Percentiles rank a stretch among this genome's conserved stretches.
Evolutionary conservation across 768 basidiomycete species (phyloP).

Genomic region (Termitomyces eurrhizus): DNA sequence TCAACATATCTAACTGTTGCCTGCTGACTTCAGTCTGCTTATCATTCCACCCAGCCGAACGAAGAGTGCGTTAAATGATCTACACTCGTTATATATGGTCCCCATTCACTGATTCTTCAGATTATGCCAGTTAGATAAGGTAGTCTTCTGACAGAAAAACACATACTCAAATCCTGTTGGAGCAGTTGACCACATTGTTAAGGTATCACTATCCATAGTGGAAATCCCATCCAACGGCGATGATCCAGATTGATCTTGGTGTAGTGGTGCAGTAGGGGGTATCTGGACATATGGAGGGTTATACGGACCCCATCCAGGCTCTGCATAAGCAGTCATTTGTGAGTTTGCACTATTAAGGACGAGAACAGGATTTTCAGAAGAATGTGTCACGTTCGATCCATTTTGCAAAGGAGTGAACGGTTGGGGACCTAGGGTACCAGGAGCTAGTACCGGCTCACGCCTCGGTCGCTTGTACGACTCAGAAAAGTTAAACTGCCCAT

Average conservation of each 20-base stretch:
- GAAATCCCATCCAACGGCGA: constrained; percentile 19
- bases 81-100: constrained; percentile 35
- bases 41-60: not conserved
- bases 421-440: not conserved
- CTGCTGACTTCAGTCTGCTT: not conserved
- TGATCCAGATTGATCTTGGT: not conserved
- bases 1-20: not conserved
- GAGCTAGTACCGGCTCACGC: not conserved
- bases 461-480: constrained; percentile 20
- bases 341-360: not conserved
- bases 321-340: not conserved
- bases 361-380: not conserved
- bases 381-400: not conserved
- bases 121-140: not conserved
- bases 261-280: not conserved
- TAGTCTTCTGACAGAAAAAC: not conserved
- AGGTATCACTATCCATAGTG: constrained; percentile 43
- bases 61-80: constrained; percentile 25
- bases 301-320: constrained; percentile 3
- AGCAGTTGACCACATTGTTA: constrained; percentile 61
- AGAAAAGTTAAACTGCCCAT: constrained; percentile 36
- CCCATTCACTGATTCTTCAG: constrained; percentile 40
- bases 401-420: not conserved
- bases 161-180: constrained; percentile 60
- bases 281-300: not conserved